Evolutionary conservation across 805 yeast species (phyloP).

Genomic region (Saturnispora gosingensis): DNA sequence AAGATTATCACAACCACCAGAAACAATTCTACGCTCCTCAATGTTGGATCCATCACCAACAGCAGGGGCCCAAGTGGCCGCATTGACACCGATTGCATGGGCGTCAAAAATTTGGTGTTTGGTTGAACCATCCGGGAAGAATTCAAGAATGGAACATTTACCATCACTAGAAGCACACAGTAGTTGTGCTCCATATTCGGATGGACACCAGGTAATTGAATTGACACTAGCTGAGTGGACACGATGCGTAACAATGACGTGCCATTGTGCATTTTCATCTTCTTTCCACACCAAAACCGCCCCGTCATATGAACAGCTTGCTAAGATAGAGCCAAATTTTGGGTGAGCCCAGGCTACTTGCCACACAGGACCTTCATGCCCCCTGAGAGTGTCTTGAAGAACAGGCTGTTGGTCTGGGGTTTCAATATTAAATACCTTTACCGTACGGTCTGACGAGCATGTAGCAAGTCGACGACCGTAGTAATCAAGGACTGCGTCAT

Average conservation of each 20-base stretch:
- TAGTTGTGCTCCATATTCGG: slow-evolving; percentile 87
- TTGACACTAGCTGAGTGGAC: slow-evolving; percentile 92
- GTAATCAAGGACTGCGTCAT: slow-evolving; percentile 95
- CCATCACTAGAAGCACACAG: slow-evolving; percentile 93
- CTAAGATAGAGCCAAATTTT: slow-evolving; percentile 88
- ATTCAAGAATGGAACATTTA: slow-evolving; percentile 80
- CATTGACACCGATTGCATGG: slow-evolving; percentile 88
- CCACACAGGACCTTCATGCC: slow-evolving; percentile 99
- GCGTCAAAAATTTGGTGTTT: slow-evolving; percentile 60
- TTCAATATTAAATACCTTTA: slow-evolving; percentile 85
- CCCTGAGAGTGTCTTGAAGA: slow-evolving; percentile 74
- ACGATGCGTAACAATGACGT: slow-evolving; percentile 74
- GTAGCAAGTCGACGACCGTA: slow-evolving; percentile 95
- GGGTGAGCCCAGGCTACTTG: slow-evolving; percentile 99
- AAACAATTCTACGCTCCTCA: slow-evolving; percentile 49
- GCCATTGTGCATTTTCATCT: slow-evolving; percentile 73
- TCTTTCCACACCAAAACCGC: slow-evolving; percentile 92
- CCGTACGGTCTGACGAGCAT: slow-evolving; percentile 92
- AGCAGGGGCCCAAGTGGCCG: slow-evolving; percentile 91
- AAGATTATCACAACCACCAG: slow-evolving; percentile 92
- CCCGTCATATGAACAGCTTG: slow-evolving; percentile 94
- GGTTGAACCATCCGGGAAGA: slow-evolving; percentile 79
- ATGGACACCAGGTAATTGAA: slow-evolving; percentile 95
- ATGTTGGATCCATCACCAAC: slow-evolving; percentile 20
- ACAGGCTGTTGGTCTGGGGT: slow-evolving; percentile 62